A percentile compares a stretch with the other conserved stretches of the same genome.
Conservation (phyloP, 2,329 filamentous ascomycete species). For the Fusarium mundagurra region DNA sequence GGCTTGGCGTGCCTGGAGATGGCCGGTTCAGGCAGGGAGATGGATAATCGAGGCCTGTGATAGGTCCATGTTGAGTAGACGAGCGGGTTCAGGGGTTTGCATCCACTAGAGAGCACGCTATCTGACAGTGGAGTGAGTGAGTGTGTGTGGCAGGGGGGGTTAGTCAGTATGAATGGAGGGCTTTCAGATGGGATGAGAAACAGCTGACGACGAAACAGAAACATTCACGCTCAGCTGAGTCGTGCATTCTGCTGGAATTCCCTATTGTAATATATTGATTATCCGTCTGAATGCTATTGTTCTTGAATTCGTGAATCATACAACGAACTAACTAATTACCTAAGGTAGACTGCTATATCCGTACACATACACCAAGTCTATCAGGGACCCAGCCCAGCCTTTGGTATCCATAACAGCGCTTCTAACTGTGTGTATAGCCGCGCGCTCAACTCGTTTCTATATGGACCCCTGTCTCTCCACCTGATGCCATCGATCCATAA, state of each 20-base stretch:
- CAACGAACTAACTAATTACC: not conserved
- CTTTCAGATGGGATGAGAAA: conserved; percentile 19
- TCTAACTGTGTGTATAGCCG: conserved; percentile 3
- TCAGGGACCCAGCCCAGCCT: not conserved
- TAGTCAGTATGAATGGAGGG: not conserved
- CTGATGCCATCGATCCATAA: not conserved
- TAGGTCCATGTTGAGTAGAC: not conserved
- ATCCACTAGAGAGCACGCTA: conserved; percentile 12
- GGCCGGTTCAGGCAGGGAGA: conserved; percentile 31
- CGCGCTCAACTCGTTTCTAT: conserved; percentile 9
- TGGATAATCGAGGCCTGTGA: not conserved
- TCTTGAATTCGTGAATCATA: not conserved
- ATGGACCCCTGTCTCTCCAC: not conserved
- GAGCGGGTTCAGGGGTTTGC: conserved; percentile 14
- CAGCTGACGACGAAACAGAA: conserved; percentile 16
- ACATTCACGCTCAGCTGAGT: not conserved
- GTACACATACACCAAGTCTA: not conserved
- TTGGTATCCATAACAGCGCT: conserved; percentile 2
- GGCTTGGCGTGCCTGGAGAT: conserved; percentile 20
- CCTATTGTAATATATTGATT: not conserved
- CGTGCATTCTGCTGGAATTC: not conserved
- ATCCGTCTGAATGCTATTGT: not conserved
- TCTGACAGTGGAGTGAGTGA: conserved; percentile 7
- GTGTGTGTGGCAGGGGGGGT: not conserved
- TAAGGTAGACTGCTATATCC: not conserved